Conservation (phyloP, 306 rosid genomes). For the Sindora glabra region DNA sequence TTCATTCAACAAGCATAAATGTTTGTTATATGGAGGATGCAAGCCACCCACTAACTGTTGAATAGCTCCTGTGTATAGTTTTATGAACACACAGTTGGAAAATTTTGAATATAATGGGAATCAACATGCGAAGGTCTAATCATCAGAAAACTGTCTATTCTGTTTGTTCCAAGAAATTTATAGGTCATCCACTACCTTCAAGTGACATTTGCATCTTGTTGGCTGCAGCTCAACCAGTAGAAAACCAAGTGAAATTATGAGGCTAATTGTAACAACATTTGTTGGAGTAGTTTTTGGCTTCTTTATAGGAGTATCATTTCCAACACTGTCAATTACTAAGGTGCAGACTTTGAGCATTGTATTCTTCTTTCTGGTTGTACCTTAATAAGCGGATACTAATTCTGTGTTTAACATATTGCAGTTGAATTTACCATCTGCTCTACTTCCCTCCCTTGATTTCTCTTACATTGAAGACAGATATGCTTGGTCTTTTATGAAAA, state of each 20-base stretch:
- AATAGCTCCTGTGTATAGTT: constrained; percentile 31
- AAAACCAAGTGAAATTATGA: constrained; percentile 82
- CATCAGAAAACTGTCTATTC: constrained; percentile 7
- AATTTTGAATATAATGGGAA: constrained; percentile 69
- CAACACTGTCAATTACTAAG: constrained; percentile 71
- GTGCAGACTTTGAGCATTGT: constrained; percentile 26
- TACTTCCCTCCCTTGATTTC: constrained; percentile 57
- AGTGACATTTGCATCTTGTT: constrained; percentile 26
- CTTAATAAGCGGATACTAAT: constrained; percentile 13
- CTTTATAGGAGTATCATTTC: constrained; percentile 83
- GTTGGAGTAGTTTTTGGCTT: constrained; percentile 80
- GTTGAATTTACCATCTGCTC: constrained; percentile 66
- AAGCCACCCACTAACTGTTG: constrained; percentile 23
- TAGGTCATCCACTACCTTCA: background rate
- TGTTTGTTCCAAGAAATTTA: constrained; percentile 1
- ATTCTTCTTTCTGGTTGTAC: background rate
- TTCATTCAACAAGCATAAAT: constrained; percentile 20
- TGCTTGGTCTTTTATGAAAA: constrained; percentile 30
- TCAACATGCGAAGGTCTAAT: constrained; percentile 64
- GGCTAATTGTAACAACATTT: constrained; percentile 74
- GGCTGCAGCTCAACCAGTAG: constrained; percentile 56
- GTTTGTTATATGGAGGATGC: constrained; percentile 20
- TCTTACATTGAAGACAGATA: constrained; percentile 36
- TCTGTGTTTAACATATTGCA: constrained; percentile 28
- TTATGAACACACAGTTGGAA: constrained; percentile 31